Base-by-base conservation (phyloP, 2,329 filamentous ascomycete genomes). In the Hypoxylon sp. region DNA sequence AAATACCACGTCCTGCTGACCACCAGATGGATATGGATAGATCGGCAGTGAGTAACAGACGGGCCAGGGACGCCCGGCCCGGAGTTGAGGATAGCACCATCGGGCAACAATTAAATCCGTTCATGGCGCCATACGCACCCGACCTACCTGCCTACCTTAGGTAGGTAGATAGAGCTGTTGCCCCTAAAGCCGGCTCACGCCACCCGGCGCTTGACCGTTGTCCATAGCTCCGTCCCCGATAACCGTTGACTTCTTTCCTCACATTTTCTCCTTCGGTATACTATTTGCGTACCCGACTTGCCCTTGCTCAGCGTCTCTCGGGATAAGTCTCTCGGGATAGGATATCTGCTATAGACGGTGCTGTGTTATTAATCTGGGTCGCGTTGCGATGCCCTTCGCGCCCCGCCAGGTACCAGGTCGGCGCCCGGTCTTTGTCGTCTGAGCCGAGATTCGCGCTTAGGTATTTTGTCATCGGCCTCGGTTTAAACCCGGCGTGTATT, bases 41-140 rank as follows among this genome's bases (percentile, higher is more conserved):
- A n/a, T 48, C 52, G 60, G 60, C 40, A 60, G 51, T 51, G n/a
- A 53, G 41, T 13, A 54, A 24, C 26, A 35, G 31, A 35, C 37
- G 21, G 21, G 24, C 29, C 42, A 24, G 41, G 23, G 38, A 20
- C 48, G 24, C 9, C 49, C 46, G 57, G 29, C 9, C 42, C 57
- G 48, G 35, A 40, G 52, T 38, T 52, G 47, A 33, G 5, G 11
- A 6, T 40, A 52, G 40, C 43, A 46, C 37, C 45, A 52, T 18
- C 15, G 40, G 50, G 48, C 49, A 46, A 55, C 23, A 26, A 51
- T 60, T 60, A 63, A 60, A 53, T 55, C 56, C 60, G 59, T 27
- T 46, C 29, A 21, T 23, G 43, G 24, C 24, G 33, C 27, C 27
- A 48, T 43, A 47, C 43, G 58, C 20, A n/a, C n/a, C n/a, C n/a